These are phyloP conservation scores for Omphalotus guepiniiformis DNA, from an alignment of 768 basidiomycete species.

Conservation along the genomic window DNA sequence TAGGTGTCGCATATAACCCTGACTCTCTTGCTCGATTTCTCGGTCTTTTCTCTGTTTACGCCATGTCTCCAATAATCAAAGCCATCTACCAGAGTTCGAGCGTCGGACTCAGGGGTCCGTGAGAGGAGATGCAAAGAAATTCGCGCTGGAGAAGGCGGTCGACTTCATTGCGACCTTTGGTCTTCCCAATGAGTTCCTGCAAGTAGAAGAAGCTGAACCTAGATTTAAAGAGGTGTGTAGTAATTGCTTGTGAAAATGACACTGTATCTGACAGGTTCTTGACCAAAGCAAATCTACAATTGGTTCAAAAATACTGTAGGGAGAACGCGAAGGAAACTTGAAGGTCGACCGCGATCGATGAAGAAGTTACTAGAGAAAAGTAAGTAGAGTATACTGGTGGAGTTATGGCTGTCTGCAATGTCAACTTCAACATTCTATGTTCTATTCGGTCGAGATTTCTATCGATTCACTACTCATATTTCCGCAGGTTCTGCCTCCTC, in stretches of 20 bases:
- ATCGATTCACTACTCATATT: background rate
- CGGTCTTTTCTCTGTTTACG: constrained; percentile 8
- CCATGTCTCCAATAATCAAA: constrained; percentile 16
- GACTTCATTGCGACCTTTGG: constrained; percentile 60
- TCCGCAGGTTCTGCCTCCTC: background rate
- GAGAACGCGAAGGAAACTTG: constrained; percentile 52
- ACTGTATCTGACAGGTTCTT: constrained; percentile 13
- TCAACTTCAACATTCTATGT: no score
- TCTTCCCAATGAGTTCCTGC: constrained; percentile 40
- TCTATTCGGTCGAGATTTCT: no score
- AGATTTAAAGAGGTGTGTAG: constrained; percentile 55
- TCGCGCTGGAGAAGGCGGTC: constrained; percentile 56
- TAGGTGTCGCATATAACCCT: background rate
- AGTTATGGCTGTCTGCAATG: no score
- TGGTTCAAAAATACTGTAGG: constrained; percentile 74
- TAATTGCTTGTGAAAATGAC: constrained; percentile 1
- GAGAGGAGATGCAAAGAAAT: constrained; percentile 67
- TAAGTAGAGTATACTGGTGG: constrained; percentile 16
- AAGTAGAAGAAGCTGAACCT: constrained; percentile 53
- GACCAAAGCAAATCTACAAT: constrained; percentile 61
- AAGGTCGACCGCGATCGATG: constrained; percentile 48
- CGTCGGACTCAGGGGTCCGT: constrained; percentile 53
- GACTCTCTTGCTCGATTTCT: constrained; percentile 8
- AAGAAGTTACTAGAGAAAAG: constrained; percentile 52
- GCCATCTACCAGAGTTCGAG: constrained; percentile 54